These are phyloP conservation scores for Pyrenophora tritici-repentis DNA, from an alignment of 2,329 filamentous ascomycete species.

Conservation along the genomic window DNA sequence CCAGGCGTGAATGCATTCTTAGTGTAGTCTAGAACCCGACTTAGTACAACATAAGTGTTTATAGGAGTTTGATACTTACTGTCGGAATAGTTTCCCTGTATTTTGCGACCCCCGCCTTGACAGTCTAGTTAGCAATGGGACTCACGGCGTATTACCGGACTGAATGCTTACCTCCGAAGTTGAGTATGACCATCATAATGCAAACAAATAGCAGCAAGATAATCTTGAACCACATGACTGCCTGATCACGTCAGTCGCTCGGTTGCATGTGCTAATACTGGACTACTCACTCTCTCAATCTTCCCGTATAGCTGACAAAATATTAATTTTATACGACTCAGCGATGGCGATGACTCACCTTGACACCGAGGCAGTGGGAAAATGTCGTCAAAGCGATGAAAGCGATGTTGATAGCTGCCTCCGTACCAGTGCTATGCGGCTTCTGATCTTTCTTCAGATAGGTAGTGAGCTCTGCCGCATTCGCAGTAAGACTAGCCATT, in stretches of 20 bases:
- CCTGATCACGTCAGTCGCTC: constrained; percentile 7
- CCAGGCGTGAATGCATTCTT: constrained; percentile 26
- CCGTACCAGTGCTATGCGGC: constrained; percentile 14
- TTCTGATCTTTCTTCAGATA: constrained; percentile 18
- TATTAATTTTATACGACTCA: background rate
- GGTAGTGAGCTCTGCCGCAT: constrained; percentile 27
- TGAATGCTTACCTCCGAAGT: constrained; percentile 26
- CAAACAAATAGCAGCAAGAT: constrained; percentile 32
- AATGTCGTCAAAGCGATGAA: constrained; percentile 31
- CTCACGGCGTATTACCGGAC: background rate
- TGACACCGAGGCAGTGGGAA: constrained; percentile 32
- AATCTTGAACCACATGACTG: constrained; percentile 40
- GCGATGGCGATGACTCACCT: constrained; percentile 7
- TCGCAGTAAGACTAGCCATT: constrained; percentile 32
- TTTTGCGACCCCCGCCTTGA: constrained; percentile 11
- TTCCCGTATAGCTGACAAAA: constrained; percentile 33
- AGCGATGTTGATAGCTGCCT: constrained; percentile 27
- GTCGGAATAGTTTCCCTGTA: constrained; percentile 13
- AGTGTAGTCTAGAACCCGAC: constrained; percentile 23
- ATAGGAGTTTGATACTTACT: constrained; percentile 9
- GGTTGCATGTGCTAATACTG: background rate
- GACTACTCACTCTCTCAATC: constrained; percentile 29
- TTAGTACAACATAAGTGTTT: background rate
- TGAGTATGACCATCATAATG: constrained; percentile 35
- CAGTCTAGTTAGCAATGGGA: background rate